Percentiles rank a stretch among this genome's conserved stretches.
Evolutionary conservation across 2,329 filamentous ascomycete species (phyloP).

Genomic region (Aureobasidium lini): DNA sequence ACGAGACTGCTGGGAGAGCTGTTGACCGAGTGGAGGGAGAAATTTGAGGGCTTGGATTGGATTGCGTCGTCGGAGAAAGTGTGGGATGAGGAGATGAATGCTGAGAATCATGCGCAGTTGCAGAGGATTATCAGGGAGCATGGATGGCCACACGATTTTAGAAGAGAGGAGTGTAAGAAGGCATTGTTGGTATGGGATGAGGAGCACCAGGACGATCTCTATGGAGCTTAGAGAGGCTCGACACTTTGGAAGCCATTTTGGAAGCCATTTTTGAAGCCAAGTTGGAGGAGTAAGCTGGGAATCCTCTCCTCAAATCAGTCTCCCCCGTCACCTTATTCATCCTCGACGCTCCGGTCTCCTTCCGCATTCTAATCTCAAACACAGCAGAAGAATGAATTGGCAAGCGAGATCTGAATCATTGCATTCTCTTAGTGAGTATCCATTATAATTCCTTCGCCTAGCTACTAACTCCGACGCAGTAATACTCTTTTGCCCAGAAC

Average conservation of each 20-base stretch:
- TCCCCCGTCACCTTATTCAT: no score
- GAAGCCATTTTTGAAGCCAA: no score
- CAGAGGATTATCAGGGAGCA: neutral
- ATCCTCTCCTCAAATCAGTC: no score
- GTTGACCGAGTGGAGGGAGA: neutral
- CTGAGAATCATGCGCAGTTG: neutral
- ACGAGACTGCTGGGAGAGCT: neutral
- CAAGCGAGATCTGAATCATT: no score
- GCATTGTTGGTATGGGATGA: neutral
- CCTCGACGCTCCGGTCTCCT: no score
- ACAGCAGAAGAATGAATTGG: no score
- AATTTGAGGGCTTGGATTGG: neutral
- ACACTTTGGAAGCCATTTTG: no score
- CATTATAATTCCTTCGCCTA: no score
- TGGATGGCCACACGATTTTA: neutral
- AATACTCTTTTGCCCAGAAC: constrained; percentile 16
- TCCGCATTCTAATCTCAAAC: no score
- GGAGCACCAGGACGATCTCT: neutral
- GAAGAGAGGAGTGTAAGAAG: neutral
- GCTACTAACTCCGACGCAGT: constrained; percentile 6
- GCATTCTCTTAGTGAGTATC: no score
- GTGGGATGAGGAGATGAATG: neutral
- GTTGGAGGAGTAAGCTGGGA: no score
- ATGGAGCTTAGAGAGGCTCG: neutral
- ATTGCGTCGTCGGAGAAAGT: neutral